phyloP scores from a whole-genome alignment of 1,284 basidiomycete species.

The Ceratobasidium papillatum region DNA sequence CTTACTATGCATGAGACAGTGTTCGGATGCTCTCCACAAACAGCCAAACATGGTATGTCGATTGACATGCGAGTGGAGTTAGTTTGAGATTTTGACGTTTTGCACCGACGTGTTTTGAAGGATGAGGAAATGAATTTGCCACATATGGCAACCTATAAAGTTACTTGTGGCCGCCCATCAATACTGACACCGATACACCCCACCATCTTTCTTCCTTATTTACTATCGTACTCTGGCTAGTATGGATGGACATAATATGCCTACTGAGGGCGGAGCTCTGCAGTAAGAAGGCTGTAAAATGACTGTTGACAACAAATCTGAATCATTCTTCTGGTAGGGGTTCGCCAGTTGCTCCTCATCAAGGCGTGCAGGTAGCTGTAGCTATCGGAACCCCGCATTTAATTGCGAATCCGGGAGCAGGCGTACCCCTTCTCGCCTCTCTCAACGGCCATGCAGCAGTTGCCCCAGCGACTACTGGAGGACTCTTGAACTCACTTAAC shows the following conservation, averaged over 20 bases:
- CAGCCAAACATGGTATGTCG: background rate
- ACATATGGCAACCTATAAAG: too few species aligned
- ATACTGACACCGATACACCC: too few species aligned
- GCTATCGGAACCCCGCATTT: too few species aligned
- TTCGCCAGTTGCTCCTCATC: background rate
- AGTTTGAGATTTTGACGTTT: background rate
- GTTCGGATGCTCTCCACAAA: background rate
- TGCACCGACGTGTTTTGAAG: background rate
- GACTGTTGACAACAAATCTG: background rate
- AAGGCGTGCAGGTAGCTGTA: too few species aligned
- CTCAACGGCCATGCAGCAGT: background rate
- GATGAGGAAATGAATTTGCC: too few species aligned
- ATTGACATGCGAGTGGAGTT: background rate
- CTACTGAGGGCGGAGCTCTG: background rate
- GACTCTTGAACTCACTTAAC: background rate
- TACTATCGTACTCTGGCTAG: too few species aligned
- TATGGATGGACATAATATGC: background rate
- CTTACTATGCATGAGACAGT: background rate
- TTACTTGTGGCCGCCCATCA: too few species aligned
- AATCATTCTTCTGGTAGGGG: background rate
- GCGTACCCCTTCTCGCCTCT: background rate
- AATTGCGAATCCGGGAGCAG: too few species aligned
- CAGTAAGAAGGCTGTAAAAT: background rate
- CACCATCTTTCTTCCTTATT: too few species aligned
- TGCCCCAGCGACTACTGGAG: background rate